Evolutionary conservation across 1,139 yeast species (phyloP), one percentile per base, ranked within the genome.

Genomic region (Blastobotrys apis): DNA sequence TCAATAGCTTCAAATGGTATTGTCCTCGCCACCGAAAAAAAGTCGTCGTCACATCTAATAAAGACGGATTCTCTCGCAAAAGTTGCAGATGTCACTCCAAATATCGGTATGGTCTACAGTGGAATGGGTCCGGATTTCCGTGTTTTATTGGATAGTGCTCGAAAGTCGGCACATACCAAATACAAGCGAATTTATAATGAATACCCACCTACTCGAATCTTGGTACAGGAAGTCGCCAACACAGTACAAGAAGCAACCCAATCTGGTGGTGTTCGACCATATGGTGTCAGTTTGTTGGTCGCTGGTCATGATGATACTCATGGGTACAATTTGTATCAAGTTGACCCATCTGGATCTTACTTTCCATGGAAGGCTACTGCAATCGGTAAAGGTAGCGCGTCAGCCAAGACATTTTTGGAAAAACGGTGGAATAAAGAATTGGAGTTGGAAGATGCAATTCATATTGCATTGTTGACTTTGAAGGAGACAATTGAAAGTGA

Each of bases 341-440:
- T 94, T 40, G 98, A 94, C 69, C 99, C 99, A 4, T 84, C 95
- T 4, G 99, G 99, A 12, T 82, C 96, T 44, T 94, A 84, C 66
- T 94, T 87, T 76, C 97, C 98, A n/a, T 94, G 99, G 99, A 92
- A 92, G 68, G 98, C 98, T 23, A 92, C 98, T 3, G 97, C 98
- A 23, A 92, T 94, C 58, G 99, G 99, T 52, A 90, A 88, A 64
- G 94, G 96, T 23, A 81, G 96, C 4, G 80, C 81, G 35, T 84
- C 94, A 6, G 98, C 98, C 30, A 92, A 94, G 72, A 92, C 98
- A 1, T 94, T 94, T 60, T 72, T 94, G 62, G 98, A 94, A 65
- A 94, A 94, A 71, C 82, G 98, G 69, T 94, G 97, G 97, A 90
- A 88, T 62, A 94, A 88, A 54, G 95, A 92, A 63, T 73, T 94